Base-by-base conservation (phyloP, 352 stramenopile species). In the Phytophthora tentaculata region DNA sequence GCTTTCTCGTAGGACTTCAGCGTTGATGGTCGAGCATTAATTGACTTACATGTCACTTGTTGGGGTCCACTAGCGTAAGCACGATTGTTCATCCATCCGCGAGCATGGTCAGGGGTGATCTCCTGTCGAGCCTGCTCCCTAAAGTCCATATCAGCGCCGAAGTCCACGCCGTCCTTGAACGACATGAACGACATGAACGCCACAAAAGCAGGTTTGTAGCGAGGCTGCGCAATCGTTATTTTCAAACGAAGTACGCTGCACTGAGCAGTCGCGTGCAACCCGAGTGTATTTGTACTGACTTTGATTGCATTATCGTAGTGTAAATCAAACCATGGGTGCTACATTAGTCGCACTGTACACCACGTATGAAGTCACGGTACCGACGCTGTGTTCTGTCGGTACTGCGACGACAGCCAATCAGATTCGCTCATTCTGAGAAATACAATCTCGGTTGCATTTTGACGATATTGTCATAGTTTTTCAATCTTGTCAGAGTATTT, bases 21-120 rank as follows among this genome's bases (percentile, higher is more conserved):
- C 10, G 61, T 68, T 16, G 41, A 53, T 12, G 43, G 13, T 35
- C 52, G 28, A 17, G 28, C 22, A 13, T 61, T 24, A 0, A 51
- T 44, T 20, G 51, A 52, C 20, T 57, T 61, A n/a, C 9, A 35
- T 45, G 32, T 68, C 61, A 5, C 48, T 35, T 14, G 51, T 14
- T 41, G 48, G 23, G 2, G 3, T 16, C 14, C 13, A 6, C 19
- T 28, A 4, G 24, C 48, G 14, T 35, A 54, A 16, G 24, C 24
- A 20, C 48, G 48, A 5, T 10, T 16, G 19, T 54, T 54, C 24
- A 54, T 37, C 48, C 48, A 54, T n/a, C 16, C 0, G 6, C 19
- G n/a, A 8, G 35, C 10, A 22, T 53, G 19, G 12, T 53, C 20
- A 8, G 22, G 22, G 1, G 47, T n/a, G n/a, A 37, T 53, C 2